Percentiles rank a stretch among this genome's conserved stretches.
Evolutionary conservation across 805 yeast species (phyloP).

Genomic region (Ogataea philodendri): DNA sequence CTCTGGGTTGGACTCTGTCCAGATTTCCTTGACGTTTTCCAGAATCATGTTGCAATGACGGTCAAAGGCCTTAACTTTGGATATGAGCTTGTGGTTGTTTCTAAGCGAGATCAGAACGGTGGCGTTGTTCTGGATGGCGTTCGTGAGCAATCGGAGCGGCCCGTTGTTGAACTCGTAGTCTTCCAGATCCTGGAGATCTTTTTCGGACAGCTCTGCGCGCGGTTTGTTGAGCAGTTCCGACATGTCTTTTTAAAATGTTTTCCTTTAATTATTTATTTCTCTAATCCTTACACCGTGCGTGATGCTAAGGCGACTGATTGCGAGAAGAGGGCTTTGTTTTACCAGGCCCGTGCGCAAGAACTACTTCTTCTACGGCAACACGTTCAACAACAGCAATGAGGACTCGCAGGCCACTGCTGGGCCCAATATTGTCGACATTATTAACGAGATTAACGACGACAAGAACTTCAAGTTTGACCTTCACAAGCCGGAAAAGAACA

Average conservation of each 20-base stretch:
- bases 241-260: conserved; percentile 17
- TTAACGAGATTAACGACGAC: conserved; percentile 31
- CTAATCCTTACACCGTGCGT: conserved; percentile 9
- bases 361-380: conserved; percentile 18
- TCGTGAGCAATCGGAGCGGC: conserved; percentile 84
- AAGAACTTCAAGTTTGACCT: conserved; percentile 19
- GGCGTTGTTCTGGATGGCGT: conserved; percentile 69
- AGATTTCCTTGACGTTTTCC: conserved; percentile 84
- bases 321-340: conserved; percentile 1
- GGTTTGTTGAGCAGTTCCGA: conserved; percentile 67
- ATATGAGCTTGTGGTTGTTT: conserved; percentile 89
- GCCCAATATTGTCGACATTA: conserved; percentile 27
- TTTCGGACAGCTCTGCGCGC: conserved; percentile 73
- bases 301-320: conserved; percentile 7
- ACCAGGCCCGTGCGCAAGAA: conserved; percentile 8
- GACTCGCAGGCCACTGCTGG: conserved; percentile 21
- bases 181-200: conserved; percentile 77
- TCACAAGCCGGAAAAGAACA: conserved; percentile 8
- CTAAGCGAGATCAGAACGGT: conserved; percentile 86
- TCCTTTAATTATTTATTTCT: conserved; percentile 1
- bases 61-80: conserved; percentile 90
- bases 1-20: conserved; percentile 55
- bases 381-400: conserved; percentile 7
- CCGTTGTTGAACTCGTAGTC: conserved; percentile 89
- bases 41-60: conserved; percentile 92